These are phyloP conservation scores for Rauvolfia tetraphylla DNA, from an alignment of 257 asterid genomes.

Conservation along the genomic window DNA sequence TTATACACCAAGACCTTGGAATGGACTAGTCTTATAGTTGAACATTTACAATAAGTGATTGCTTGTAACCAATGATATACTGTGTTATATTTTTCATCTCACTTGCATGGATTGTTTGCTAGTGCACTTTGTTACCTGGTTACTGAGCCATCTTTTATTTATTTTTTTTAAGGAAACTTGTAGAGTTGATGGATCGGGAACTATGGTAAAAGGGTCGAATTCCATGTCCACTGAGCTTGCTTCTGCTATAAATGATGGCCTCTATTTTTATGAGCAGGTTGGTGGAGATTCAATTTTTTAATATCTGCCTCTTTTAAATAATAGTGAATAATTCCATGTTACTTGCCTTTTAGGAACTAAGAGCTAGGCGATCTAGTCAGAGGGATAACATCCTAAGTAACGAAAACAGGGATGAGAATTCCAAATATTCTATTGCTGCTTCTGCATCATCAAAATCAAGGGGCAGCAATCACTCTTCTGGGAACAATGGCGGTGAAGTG, in stretches of 20 bases:
- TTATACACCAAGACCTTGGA: not conserved
- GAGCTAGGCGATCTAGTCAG: constrained; percentile 43
- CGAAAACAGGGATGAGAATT: constrained; percentile 44
- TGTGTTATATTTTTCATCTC: no score
- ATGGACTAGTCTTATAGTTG: not conserved
- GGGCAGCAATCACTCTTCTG: constrained; percentile 44
- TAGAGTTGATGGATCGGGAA: constrained; percentile 37
- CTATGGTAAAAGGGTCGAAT: constrained; percentile 37
- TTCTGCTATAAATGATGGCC: constrained; percentile 82
- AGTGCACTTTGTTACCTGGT: not conserved
- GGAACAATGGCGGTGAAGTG: constrained; percentile 44
- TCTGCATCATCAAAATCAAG: constrained; percentile 38
- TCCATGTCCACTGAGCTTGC: constrained; percentile 74
- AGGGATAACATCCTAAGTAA: constrained; percentile 34
- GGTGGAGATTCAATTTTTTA: constrained; percentile 17
- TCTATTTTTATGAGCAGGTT: constrained; percentile 94
- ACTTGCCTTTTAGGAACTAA: constrained; percentile 60
- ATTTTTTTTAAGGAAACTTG: constrained; percentile 45
- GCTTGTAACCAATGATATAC: not conserved
- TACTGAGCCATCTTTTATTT: not conserved
- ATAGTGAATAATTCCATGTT: constrained; percentile 4
- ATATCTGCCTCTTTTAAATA: not conserved
- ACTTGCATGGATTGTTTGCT: not conserved
- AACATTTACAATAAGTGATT: constrained; percentile 1
- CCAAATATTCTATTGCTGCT: constrained; percentile 36